phyloP scores from a whole-genome alignment of 768 basidiomycete species.

The Lentinula raphanica region DNA sequence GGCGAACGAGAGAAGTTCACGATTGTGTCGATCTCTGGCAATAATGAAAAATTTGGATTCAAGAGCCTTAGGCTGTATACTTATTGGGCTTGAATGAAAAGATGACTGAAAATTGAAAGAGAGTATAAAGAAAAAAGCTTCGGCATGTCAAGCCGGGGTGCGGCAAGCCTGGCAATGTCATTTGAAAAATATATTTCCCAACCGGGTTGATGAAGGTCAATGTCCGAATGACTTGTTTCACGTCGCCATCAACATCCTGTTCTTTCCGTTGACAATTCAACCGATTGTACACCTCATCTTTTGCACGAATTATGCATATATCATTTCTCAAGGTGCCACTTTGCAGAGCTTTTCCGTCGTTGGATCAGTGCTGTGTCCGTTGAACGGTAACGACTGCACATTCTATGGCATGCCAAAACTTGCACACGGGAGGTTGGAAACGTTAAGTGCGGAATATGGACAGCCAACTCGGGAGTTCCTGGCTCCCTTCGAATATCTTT shows the following conservation, averaged over 20 bases:
- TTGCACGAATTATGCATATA: neutral
- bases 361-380: neutral
- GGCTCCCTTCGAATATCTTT: neutral
- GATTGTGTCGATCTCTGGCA: neutral
- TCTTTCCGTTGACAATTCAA: neutral
- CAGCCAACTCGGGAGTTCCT: neutral
- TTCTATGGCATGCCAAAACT: neutral
- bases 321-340: neutral
- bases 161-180: too few relatives aligned
- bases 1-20: neutral
- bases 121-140: too few relatives aligned
- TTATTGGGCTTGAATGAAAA: too few relatives aligned
- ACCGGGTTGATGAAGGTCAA: too few relatives aligned
- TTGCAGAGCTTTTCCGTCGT: neutral
- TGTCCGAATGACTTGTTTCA: neutral
- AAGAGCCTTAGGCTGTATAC: too few relatives aligned
- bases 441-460: neutral
- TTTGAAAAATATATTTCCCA: too few relatives aligned
- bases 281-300: neutral
- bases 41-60: too few relatives aligned
- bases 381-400: neutral
- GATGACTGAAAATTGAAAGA: neutral
- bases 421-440: neutral
- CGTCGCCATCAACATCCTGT: conserved; percentile 1
- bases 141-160: too few relatives aligned